These are phyloP conservation scores for Saturnispora sanitii DNA, from an alignment of 805 yeast genomes.

Conservation along the genomic window DNA sequence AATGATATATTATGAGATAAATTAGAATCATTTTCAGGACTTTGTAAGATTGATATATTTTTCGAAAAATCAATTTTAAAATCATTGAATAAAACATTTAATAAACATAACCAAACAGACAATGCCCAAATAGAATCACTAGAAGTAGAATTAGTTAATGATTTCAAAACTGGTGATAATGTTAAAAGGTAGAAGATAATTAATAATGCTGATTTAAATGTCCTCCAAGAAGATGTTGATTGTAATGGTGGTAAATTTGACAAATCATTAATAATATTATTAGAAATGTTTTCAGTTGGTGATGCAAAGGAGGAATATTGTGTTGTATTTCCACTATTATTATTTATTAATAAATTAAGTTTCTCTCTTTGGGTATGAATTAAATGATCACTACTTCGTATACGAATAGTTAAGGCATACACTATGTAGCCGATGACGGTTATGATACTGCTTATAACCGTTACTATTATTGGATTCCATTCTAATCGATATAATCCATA, in stretches of 20 bases:
- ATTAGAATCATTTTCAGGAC: conserved; percentile 32
- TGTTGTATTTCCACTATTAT: conserved; percentile 9
- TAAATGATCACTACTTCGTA: conserved; percentile 23
- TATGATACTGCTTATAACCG: conserved; percentile 26
- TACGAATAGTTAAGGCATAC: conserved; percentile 23
- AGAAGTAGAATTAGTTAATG: conserved; percentile 79
- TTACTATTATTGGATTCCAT: conserved; percentile 42
- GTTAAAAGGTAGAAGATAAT: conserved; percentile 64
- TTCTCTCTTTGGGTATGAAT: conserved; percentile 22
- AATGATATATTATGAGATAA: conserved; percentile 75
- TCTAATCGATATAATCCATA: conserved; percentile 41
- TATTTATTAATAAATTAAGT: conserved; percentile 18
- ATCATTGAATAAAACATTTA: conserved; percentile 60
- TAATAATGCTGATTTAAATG: conserved; percentile 56
- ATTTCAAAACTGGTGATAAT: conserved; percentile 81
- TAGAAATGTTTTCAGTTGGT: not conserved
- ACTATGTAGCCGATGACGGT: conserved; percentile 30
- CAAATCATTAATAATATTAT: too few relatives aligned
- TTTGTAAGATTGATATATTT: conserved; percentile 6
- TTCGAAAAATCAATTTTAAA: conserved; percentile 41
- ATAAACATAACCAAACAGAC: conserved; percentile 64
- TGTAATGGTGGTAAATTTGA: too few relatives aligned
- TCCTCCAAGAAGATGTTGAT: conserved; percentile 23
- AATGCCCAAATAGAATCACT: conserved; percentile 95
- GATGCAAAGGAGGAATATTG: not conserved